Conservation (phyloP, 306 rosid species). For the Castanea sativa region DNA sequence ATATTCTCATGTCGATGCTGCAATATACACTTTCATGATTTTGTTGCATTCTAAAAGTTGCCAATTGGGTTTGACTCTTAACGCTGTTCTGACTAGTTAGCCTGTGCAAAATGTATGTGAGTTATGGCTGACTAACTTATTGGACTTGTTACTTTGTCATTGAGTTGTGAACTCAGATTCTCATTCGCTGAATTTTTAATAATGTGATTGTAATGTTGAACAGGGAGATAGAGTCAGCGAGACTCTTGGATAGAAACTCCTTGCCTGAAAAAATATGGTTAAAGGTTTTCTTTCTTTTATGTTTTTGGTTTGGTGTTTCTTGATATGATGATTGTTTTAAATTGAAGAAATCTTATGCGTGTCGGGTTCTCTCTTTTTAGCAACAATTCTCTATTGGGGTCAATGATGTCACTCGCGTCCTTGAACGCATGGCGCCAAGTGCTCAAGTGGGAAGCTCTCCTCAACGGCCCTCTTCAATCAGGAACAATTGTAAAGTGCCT, state of each 20-base stretch:
- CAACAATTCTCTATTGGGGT: conserved; percentile 83
- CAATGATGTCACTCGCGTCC: conserved; percentile 76
- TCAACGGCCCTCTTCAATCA: conserved; percentile 9
- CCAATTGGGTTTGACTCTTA: neutral
- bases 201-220: neutral
- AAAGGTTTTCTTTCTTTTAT: conserved; percentile 43
- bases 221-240: conserved; percentile 57
- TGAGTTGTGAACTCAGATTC: neutral
- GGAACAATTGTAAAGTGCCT: conserved; percentile 32
- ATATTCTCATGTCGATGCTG: too few relatives aligned
- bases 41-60: neutral
- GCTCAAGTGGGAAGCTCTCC: conserved; percentile 22
- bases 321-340: neutral
- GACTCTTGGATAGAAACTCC: conserved; percentile 41
- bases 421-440: conserved; percentile 73
- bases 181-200: neutral
- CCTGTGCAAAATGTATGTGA: neutral
- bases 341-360: conserved; percentile 2
- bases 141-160: neutral
- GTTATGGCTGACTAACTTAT: neutral
- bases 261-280: conserved; percentile 81
- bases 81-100: neutral
- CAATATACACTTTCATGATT: neutral
- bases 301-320: conserved; percentile 5
- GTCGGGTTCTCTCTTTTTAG: conserved; percentile 27